A percentile compares a stretch with the other conserved stretches of the same genome.
Evolutionary conservation across 1,284 basidiomycete species (phyloP).

Genomic region (Abortiporus biennis): DNA sequence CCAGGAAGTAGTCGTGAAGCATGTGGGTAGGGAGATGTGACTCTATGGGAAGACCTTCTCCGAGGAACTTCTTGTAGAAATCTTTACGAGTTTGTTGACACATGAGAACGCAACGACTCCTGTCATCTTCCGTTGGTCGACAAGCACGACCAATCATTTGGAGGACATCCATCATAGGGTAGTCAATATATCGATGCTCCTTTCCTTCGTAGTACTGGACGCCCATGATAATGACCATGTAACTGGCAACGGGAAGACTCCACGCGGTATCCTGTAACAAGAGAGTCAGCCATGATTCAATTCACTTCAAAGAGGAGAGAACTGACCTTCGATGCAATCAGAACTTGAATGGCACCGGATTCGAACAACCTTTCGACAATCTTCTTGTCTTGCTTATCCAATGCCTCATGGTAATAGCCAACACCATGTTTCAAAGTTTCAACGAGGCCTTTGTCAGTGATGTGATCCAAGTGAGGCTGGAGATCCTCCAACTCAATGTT

Average conservation of each 20-base stretch:
- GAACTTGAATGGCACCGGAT: slow-evolving; percentile 90
- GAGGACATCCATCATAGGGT: slow-evolving; percentile 94
- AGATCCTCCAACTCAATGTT: slow-evolving; percentile 85
- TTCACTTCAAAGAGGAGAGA: too few relatives aligned
- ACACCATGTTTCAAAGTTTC: slow-evolving; percentile 89
- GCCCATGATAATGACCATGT: slow-evolving; percentile 99
- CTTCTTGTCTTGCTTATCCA: slow-evolving; percentile 86
- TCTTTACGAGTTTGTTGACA: slow-evolving; percentile 96
- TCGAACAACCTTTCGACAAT: slow-evolving; percentile 94
- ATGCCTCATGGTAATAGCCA: slow-evolving; percentile 94
- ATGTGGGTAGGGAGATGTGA: slow-evolving; percentile 85
- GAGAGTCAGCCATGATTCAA: too few relatives aligned
- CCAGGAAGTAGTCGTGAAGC: slow-evolving; percentile 96
- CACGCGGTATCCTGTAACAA: slow-evolving; percentile 92
- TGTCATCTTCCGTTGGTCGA: slow-evolving; percentile 79
- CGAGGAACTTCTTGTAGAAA: slow-evolving; percentile 98
- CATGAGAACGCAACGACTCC: slow-evolving; percentile 92
- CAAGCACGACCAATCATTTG: slow-evolving; percentile 99
- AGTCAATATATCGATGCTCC: slow-evolving; percentile 96
- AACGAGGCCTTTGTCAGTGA: slow-evolving; percentile 73
- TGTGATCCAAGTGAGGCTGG: slow-evolving; percentile 82
- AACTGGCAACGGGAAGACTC: slow-evolving; percentile 89
- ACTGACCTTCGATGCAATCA: slow-evolving; percentile 85
- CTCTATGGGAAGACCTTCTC: slow-evolving; percentile 96
- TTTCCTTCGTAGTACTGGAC: slow-evolving; percentile 95